These are phyloP conservation scores for Tolypocladium amazonense DNA, from an alignment of 2,329 filamentous ascomycete species.

Conservation along the genomic window DNA sequence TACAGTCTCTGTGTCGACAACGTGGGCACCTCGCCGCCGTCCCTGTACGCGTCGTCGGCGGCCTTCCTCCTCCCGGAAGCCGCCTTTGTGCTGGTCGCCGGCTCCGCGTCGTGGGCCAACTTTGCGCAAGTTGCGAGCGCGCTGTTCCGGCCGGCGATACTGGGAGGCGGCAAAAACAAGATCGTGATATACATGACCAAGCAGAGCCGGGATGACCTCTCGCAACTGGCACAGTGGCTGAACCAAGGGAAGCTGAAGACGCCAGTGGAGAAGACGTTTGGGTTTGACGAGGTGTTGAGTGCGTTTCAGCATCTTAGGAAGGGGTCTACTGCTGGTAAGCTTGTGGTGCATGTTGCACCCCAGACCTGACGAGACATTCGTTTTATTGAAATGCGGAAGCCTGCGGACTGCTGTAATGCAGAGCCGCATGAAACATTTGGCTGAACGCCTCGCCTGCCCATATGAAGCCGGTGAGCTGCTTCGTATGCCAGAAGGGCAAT, in stretches of 20 bases:
- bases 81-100: conserved; percentile 41
- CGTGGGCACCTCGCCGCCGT: conserved; percentile 35
- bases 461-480: not conserved
- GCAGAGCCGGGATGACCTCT: conserved; percentile 33
- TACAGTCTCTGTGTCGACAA: conserved; percentile 49
- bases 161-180: conserved; percentile 29
- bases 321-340: conserved; percentile 49
- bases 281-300: conserved; percentile 43
- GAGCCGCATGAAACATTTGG: not conserved
- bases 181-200: conserved; percentile 28
- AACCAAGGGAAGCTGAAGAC: conserved; percentile 45
- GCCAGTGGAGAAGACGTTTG: conserved; percentile 43
- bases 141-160: conserved; percentile 19
- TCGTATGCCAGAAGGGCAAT: not conserved
- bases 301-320: conserved; percentile 50
- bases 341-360: conserved; percentile 28
- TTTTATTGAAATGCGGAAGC: too few species aligned
- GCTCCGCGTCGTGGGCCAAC: conserved; percentile 17
- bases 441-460: not conserved
- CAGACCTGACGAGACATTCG: conserved; percentile 2
- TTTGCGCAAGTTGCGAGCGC: conserved; percentile 12
- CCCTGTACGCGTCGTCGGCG: conserved; percentile 42
- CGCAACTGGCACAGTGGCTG: conserved; percentile 42
- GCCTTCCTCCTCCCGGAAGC: conserved; percentile 36
- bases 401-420: too few species aligned